Base-by-base conservation (phyloP, 495 filamentous ascomycete species). In the Podospora sp. region DNA sequence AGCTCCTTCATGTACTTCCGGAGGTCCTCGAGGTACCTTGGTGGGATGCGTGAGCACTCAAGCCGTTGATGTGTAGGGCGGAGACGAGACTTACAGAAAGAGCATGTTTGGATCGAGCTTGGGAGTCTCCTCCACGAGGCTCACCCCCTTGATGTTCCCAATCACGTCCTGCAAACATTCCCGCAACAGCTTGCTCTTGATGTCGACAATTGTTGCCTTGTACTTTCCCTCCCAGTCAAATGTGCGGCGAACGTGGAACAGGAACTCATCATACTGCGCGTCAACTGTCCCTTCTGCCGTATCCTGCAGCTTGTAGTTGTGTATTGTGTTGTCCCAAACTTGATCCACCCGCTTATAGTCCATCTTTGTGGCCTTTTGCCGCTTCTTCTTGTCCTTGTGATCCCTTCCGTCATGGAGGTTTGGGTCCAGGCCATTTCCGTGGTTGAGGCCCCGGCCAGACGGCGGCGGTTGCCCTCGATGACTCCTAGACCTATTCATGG, bases 221-320 rank as follows among this genome's bases (percentile, higher is more conserved):
- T 93, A 94, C 72, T 94, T 94, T 69, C 92, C 91, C 71, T 97
- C 91, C 88, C 90, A 94, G 73, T 93, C 88, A 72, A 96, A 96
- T 60, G 87, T 90, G 63, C 93, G 88, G 50, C 93, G 87, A 12
- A 96, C 91, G 33, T 91, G 92, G 79, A 97, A 97, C 53, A 94
- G 84, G 74, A 90, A 95, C 66, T 94, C 87, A 69, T 94, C 89
- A 74, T 92, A 96, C 69, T 95, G 89, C 49, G 92, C 86, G 26
- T 87, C 88, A 60, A 86, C 85, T 1, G 83, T 80, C 63, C 91
- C 87, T 66, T 94, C 88, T 18, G 89, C 87, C 14, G 90, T 94
- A 72, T 94, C 92, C 49, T 88, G 91, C 35, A 93, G 85, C 76
- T 92, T 92, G 79, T 90, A 96, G 70, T 92, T 90, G 75, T 94